Evolutionary conservation across 2,329 filamentous ascomycete species (phyloP), one percentile per base, ranked within the genome.

Genomic region (Botryotinia narcissicola): DNA sequence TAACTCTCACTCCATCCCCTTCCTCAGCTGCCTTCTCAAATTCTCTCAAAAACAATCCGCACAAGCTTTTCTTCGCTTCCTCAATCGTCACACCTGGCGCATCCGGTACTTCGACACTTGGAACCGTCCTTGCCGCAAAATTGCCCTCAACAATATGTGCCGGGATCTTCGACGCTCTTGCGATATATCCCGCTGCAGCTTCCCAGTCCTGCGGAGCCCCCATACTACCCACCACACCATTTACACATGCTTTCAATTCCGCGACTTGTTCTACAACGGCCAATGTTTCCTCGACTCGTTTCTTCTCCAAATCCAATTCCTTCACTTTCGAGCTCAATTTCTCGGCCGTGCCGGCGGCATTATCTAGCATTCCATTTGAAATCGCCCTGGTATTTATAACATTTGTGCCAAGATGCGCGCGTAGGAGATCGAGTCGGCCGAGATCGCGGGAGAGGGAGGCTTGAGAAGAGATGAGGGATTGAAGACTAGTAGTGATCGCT

Each of bases 171-270:
- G 90, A 90, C 10, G 96, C 95, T 62, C 95, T 89, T 76, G 92
- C 90, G 74, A 99, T 87, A 82, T 98, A 98, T 64, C 89, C 92
- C 2, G 96, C 96, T 5, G 96, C 96, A 4, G 94, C 96, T 83
- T 99, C 96, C 96, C 96, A 99, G 84, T 99, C 96, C 83, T 99
- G 96, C 60, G 96, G 94, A 7, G 95, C 95, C 48, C 95, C 96
- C 96, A 99, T 99, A 74, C 93, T 97, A 29, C 95, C 96, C 40
- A 95, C 91, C 18, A 98, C 95, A 61, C 96, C 96, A 74, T 98
- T 90, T 51, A 98, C 93, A 81, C 96, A 99, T 14, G 96, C 93
- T 84, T 98, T 98, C 77, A 99, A 91, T 86, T 99, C 96, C 8
- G 93, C 93, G 22, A 99, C 95, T 84, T 98, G 95, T 83, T 98